Base-by-base conservation (phyloP, 768 basidiomycete genomes). In the Fomitopsis pulvina region DNA sequence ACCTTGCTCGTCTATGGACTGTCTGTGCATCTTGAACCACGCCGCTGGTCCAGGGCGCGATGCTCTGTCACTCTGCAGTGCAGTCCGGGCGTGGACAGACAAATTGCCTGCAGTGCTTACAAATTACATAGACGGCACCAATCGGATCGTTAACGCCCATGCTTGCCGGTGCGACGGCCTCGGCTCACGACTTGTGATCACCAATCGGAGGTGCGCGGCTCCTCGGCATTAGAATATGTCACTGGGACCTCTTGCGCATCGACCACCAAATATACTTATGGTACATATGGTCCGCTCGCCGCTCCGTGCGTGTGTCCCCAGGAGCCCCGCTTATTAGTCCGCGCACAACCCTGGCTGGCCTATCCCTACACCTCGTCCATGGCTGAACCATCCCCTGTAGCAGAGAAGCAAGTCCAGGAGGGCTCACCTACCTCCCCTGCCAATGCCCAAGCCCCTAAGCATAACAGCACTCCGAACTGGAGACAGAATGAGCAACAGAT, bases 401-500 rank as follows among this genome's bases (percentile, higher is more conserved):
- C 3, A 6, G 43, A 41, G 21, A 27, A 44, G 26, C 5, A 28
- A 44, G 43, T 4, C 12, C 43, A 4, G 6, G 22, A 44, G 16
- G 25, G 14, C 26, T 27, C 43, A 24, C 14, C 48, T 37, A 47
- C 26, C 45, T 30, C 30, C 16, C 27, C 38, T 3, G n/a, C 38
- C 12, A 29, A 10, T 10, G 8, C 21, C 14, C 8, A n/a, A 24
- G 7, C 7, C 32, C 32, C 32, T 5, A 20, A 34, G 45, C 27
- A 27, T 14, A 38, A 54, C 27, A 41, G 29, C 5, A 57, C 57
- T 27, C 65, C 68, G 8, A 65, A 67, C 1, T 75, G 74, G 73
- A 69, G 69, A 46, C 53, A 48, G 10, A 48, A 57, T 11, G 74
- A 75, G 41, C 59, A 70, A 40, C 73, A 75, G 49, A 59, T 73